phyloP scores from a whole-genome alignment of 805 yeast species.

The Candida boleticola region DNA sequence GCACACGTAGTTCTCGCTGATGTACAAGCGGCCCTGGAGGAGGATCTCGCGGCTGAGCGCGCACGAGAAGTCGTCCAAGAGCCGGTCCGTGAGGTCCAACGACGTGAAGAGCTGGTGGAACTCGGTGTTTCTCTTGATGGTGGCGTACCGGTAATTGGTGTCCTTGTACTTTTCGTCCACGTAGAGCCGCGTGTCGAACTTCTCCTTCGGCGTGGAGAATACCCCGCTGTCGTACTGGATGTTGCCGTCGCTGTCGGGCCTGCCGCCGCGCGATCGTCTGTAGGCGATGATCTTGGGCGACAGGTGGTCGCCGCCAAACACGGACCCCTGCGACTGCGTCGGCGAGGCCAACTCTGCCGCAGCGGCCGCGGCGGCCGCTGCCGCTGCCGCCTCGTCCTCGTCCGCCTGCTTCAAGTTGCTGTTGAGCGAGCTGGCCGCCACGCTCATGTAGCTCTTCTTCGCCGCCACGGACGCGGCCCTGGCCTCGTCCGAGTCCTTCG shows the following conservation, averaged over 20 bases:
- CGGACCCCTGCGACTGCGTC: background rate
- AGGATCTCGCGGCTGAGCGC: constrained; percentile 85
- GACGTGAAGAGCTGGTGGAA: constrained; percentile 75
- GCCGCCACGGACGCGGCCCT: constrained; percentile 25
- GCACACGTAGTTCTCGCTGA: constrained; percentile 75
- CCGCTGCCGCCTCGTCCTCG: background rate
- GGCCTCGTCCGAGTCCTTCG: constrained; percentile 19
- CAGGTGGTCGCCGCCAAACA: background rate
- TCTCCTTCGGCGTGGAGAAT: constrained; percentile 14
- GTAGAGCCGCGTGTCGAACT: constrained; percentile 45
- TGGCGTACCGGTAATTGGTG: constrained; percentile 63
- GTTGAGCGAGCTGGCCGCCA: constrained; percentile 1
- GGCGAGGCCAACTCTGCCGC: background rate
- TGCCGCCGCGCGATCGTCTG: constrained; percentile 26
- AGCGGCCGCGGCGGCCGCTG: background rate
- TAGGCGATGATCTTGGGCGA: constrained; percentile 41
- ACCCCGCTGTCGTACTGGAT: constrained; percentile 7
- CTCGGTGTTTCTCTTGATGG: constrained; percentile 61
- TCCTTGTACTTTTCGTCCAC: constrained; percentile 56
- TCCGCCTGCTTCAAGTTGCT: background rate
- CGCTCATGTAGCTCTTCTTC: constrained; percentile 13
- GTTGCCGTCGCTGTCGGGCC: constrained; percentile 31
- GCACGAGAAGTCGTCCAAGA: constrained; percentile 86
- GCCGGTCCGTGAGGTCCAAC: constrained; percentile 64
- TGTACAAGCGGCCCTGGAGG: constrained; percentile 81